A percentile compares a stretch with the other conserved stretches of the same genome.
phyloP scores from a whole-genome alignment of 2,329 filamentous ascomycete species.

The Coleophoma cylindrospora region DNA sequence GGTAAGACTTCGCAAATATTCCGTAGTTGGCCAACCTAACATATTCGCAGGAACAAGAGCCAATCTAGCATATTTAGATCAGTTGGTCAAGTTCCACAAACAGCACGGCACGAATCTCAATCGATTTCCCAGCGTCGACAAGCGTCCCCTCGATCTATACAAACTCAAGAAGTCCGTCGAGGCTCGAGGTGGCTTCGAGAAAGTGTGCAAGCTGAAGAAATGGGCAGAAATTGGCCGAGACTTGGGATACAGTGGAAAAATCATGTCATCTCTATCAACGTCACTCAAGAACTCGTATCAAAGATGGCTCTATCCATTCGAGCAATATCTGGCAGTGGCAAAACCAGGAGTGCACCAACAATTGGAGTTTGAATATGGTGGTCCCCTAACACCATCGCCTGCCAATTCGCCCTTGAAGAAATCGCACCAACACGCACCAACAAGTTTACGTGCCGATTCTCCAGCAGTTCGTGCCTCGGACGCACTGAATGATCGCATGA shows the following conservation, averaged over 20 bases:
- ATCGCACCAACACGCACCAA: conserved; percentile 54
- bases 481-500: conserved; percentile 50
- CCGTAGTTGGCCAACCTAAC: too few species aligned
- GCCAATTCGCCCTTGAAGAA: conserved; percentile 69
- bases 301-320: conserved; percentile 93
- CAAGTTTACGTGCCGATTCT: conserved; percentile 57
- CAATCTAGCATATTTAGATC: conserved; percentile 93
- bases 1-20: conserved; percentile 52
- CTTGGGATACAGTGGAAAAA: conserved; percentile 96
- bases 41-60: conserved; percentile 71
- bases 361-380: conserved; percentile 87
- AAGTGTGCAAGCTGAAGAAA: conserved; percentile 96
- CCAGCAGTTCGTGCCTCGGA: conserved; percentile 56
- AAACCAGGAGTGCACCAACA: conserved; percentile 97
- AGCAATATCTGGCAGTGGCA: conserved; percentile 84
- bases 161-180: conserved; percentile 96
- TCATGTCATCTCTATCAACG: conserved; percentile 97
- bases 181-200: conserved; percentile 88
- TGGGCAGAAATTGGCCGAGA: conserved; percentile 98
- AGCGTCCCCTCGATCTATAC: conserved; percentile 92
- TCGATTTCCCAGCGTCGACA: conserved; percentile 93
- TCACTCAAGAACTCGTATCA: conserved; percentile 98
- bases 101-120: conserved; percentile 93
- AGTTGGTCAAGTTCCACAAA: conserved; percentile 92
- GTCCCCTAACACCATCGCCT: conserved; percentile 78